These are phyloP conservation scores for Debaryomyces nepalensis DNA, from an alignment of 1,139 yeast species.

Conservation along the genomic window DNA sequence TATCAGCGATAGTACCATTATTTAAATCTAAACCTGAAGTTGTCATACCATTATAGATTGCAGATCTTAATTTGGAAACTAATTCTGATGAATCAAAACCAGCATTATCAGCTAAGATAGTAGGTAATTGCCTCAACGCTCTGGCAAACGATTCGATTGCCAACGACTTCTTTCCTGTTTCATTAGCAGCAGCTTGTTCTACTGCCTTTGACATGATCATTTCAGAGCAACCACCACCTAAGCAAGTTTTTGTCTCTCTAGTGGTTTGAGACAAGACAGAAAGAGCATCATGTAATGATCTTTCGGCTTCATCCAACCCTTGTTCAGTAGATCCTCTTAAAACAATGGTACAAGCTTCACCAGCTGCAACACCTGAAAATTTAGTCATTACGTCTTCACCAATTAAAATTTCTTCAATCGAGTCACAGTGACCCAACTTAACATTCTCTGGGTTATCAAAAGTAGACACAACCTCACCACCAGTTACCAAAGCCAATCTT, in stretches of 20 bases:
- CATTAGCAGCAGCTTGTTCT: slow-evolving; percentile 92
- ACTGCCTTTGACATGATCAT: slow-evolving; percentile 98
- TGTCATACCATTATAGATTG: slow-evolving; percentile 90
- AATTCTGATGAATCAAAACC: slow-evolving; percentile 94
- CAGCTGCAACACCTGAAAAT: slow-evolving; percentile 93
- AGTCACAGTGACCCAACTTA: slow-evolving; percentile 84
- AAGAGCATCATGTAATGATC: slow-evolving; percentile 92
- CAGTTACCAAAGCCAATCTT: slow-evolving; percentile 93
- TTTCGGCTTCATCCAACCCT: slow-evolving; percentile 94
- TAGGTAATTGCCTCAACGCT: slow-evolving; percentile 93
- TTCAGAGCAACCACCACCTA: slow-evolving; percentile 98
- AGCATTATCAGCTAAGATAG: slow-evolving; percentile 94
- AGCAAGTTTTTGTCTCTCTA: slow-evolving; percentile 88
- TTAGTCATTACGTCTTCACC: slow-evolving; percentile 89
- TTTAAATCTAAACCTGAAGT: slow-evolving; percentile 91
- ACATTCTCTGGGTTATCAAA: slow-evolving; percentile 91
- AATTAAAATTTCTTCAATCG: slow-evolving; percentile 87
- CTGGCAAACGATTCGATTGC: slow-evolving; percentile 95
- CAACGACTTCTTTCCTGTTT: slow-evolving; percentile 88
- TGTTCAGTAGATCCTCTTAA: slow-evolving; percentile 97
- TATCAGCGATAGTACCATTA: slow-evolving; percentile 84
- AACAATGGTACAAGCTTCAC: slow-evolving; percentile 96
- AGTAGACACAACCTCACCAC: slow-evolving; percentile 97
- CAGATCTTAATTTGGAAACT: slow-evolving; percentile 87
- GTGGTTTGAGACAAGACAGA: slow-evolving; percentile 96